These are phyloP conservation scores for Forsythia viridissima DNA, from an alignment of 257 asterid genomes.

Conservation along the genomic window DNA sequence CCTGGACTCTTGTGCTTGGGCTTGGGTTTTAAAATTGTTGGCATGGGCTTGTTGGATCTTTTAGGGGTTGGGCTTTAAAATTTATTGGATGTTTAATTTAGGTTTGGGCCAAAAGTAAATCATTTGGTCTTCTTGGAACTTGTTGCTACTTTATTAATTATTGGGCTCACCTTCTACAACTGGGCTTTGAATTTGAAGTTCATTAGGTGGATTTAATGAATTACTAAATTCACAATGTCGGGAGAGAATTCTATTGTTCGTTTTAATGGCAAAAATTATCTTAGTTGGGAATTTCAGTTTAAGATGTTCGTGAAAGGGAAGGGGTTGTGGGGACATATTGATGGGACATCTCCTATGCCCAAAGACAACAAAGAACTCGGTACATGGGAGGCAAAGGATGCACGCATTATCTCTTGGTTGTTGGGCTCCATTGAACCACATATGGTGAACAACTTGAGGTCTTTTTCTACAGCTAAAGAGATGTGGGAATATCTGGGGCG, in stretches of 20 bases:
- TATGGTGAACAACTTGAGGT: background rate
- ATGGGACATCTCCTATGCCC: background rate
- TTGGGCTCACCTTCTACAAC: background rate
- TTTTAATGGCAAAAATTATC: background rate
- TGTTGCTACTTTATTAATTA: background rate
- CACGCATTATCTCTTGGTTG: background rate
- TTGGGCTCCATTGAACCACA: background rate
- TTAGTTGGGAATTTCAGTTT: background rate
- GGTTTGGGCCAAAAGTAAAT: no score
- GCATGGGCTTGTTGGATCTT: no score
- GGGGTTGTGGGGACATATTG: background rate
- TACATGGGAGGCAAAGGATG: background rate
- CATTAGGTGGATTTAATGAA: background rate
- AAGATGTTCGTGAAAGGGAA: background rate
- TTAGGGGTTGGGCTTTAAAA: no score
- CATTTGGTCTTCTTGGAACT: no score
- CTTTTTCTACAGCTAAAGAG: background rate
- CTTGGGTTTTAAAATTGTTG: no score
- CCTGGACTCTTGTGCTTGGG: no score
- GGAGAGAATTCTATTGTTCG: background rate
- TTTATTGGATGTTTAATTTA: no score
- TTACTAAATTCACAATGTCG: background rate
- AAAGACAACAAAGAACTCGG: background rate
- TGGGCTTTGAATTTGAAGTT: background rate
- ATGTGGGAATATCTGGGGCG: background rate